Evolutionary conservation across 2,329 filamentous ascomycete species (phyloP), one percentile per base, ranked within the genome.

Genomic region (Colletotrichum endophyticum): DNA sequence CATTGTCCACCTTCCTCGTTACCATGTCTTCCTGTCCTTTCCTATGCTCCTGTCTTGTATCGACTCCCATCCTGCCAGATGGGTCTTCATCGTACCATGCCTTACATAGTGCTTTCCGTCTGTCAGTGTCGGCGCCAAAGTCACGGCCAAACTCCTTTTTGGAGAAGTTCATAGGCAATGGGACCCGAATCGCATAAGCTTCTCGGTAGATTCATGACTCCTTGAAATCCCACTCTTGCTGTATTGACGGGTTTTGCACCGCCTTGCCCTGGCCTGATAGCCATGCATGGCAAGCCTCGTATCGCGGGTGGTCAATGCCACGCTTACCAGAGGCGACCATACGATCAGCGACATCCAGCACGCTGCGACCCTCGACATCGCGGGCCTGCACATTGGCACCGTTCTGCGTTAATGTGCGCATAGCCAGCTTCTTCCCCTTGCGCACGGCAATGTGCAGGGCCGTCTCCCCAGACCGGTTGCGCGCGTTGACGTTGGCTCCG

Each of bases 401-500:
- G 7, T 83, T 79, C n/a, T 86, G 83, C 15, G 88, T 83, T 19
- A 91, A 83, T 9, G 87, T 85, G 15, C 85, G 86, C 32, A 89
- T 82, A 2, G 90, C 90, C 4, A 89, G 85, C 81, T 91, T 91
- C 69, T 88, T 86, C 0, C 90, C 90, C 25, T 87, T 84, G 4
- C 89, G 86, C 3, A 89, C 89, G 0, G 90, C 90, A 11, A 92
- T 80, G 53, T 91, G 88, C 32, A 92, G 84, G 1, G 90, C 87
- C 1, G 90, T 92, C 82, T 92, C 90, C 56, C 90, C 90, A 1
- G 84, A 82, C 5, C 89, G 84, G 79, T 92, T 92, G 32, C 90
- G 88, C 7, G 86, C 87, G 72, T 91, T 84, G 6, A 91, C 78
- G 2, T 86, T 81, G 0, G 89, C 89, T 2, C 88, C 88, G 0